A percentile compares a stretch with the other conserved stretches of the same genome.
phyloP scores from a whole-genome alignment of 768 basidiomycete species.

The Calocybe gangraenosa region DNA sequence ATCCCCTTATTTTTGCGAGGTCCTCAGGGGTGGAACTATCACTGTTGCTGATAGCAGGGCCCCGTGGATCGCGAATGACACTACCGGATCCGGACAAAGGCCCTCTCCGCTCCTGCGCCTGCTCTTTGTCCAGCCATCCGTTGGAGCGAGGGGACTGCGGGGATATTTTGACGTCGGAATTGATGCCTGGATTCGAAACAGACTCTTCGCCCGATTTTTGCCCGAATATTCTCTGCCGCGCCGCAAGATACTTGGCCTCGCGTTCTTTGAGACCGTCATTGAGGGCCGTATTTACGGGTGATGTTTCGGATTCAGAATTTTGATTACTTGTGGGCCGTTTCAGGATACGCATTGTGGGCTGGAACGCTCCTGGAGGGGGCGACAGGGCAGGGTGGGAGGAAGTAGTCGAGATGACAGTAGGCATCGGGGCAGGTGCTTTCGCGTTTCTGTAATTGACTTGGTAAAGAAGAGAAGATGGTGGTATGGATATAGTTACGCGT shows the following conservation, averaged over 20 bases:
- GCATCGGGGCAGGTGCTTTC: conserved; percentile 62
- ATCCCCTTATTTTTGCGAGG: too few species aligned
- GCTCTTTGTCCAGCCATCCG: conserved; percentile 7
- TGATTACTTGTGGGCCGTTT: conserved; percentile 52
- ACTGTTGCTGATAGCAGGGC: conserved; percentile 12
- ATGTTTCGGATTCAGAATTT: conserved; percentile 21
- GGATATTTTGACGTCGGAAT: not conserved
- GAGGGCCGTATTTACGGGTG: conserved; percentile 19
- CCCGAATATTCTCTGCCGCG: conserved; percentile 71
- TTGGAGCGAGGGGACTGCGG: not conserved
- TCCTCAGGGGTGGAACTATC: not conserved
- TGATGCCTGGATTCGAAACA: not conserved
- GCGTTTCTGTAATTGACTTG: conserved; percentile 40
- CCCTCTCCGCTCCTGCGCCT: not conserved
- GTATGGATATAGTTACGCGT: conserved; percentile 37
- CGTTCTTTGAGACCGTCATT: conserved; percentile 53
- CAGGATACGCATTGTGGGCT: conserved; percentile 64
- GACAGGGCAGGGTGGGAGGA: conserved; percentile 37
- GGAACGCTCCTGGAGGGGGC: conserved; percentile 52
- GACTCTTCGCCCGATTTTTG: conserved; percentile 13
- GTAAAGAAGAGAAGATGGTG: not conserved
- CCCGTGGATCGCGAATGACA: conserved; percentile 27
- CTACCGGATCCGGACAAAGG: not conserved
- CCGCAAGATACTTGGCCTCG: conserved; percentile 70
- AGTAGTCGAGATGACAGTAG: conserved; percentile 43